Evolutionary conservation across 352 stramenopile species (phyloP).

Genomic region (Saprolegnia parasitica): DNA sequence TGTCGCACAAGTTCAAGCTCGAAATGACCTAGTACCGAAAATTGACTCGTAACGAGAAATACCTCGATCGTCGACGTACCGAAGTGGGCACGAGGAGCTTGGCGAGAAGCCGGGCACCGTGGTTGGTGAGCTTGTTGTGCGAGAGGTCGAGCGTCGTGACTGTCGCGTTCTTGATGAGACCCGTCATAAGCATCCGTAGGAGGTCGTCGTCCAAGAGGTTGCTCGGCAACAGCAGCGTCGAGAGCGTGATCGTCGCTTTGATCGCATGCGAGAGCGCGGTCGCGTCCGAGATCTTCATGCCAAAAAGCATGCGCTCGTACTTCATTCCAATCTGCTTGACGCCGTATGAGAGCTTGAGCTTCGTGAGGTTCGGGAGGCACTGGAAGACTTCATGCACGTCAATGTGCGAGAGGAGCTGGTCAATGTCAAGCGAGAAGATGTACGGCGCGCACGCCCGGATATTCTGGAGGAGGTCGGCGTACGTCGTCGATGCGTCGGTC

Average conservation of each 20-base stretch:
- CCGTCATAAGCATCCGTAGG: slow-evolving; percentile 91
- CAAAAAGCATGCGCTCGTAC: slow-evolving; percentile 92
- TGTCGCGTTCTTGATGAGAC: slow-evolving; percentile 87
- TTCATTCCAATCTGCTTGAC: slow-evolving; percentile 92
- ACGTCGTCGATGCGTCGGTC: slow-evolving; percentile 20
- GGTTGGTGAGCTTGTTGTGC: slow-evolving; percentile 95
- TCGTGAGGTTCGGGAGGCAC: slow-evolving; percentile 85
- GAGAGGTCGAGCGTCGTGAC: slow-evolving; percentile 91
- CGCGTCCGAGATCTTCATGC: slow-evolving; percentile 93
- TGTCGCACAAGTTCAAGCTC: slow-evolving; percentile 87
- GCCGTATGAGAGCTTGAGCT: slow-evolving; percentile 79
- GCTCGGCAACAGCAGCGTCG: slow-evolving; percentile 78
- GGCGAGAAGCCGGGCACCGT: slow-evolving; percentile 82
- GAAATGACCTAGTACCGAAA: slow-evolving; percentile 87
- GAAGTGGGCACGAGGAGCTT: slow-evolving; percentile 77
- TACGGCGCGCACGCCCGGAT: slow-evolving; percentile 79
- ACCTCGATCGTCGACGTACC: too few relatives aligned
- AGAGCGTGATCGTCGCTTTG: slow-evolving; percentile 80
- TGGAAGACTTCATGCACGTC: slow-evolving; percentile 83
- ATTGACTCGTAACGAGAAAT: too few relatives aligned
- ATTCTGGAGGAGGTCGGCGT: slow-evolving; percentile 59
- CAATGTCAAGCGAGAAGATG: slow-evolving; percentile 86
- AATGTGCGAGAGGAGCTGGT: slow-evolving; percentile 85
- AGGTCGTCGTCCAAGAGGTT: slow-evolving; percentile 92
- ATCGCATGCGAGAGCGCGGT: slow-evolving; percentile 85